These are phyloP conservation scores for Gaertneriomyces semiglobifer DNA, from an alignment of 192 early-diverging fungal genomes.

Conservation along the genomic window DNA sequence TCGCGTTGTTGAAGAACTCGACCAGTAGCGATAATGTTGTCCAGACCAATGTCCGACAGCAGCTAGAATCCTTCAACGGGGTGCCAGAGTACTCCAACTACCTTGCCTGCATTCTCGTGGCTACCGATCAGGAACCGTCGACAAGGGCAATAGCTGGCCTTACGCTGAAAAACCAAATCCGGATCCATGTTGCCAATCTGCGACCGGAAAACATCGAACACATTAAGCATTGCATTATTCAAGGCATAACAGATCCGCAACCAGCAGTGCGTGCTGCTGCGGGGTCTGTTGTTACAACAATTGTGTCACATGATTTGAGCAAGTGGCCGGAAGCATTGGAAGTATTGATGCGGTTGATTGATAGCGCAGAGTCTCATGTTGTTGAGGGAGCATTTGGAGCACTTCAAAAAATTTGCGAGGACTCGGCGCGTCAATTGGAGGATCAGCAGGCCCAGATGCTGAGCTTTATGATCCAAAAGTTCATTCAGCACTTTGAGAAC, in stretches of 20 bases:
- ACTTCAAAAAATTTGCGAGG: conserved; percentile 94
- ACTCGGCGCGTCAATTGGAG: conserved; percentile 77
- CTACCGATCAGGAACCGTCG: conserved; percentile 57
- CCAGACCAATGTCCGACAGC: conserved; percentile 39
- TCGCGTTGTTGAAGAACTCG: conserved; percentile 37
- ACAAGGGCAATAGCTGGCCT: conserved; percentile 78
- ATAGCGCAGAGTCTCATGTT: conserved; percentile 61
- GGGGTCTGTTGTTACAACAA: conserved; percentile 85
- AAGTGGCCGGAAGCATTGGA: conserved; percentile 84
- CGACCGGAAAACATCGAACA: conserved; percentile 58
- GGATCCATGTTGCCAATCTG: conserved; percentile 46
- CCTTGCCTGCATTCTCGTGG: conserved; percentile 80
- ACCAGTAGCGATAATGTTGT: conserved; percentile 31
- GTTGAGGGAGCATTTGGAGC: conserved; percentile 87
- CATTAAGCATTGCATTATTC: conserved; percentile 57
- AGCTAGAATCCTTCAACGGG: conserved; percentile 30
- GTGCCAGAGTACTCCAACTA: conserved; percentile 88
- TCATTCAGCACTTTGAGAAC: conserved; percentile 80
- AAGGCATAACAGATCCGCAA: conserved; percentile 69
- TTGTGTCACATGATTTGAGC: conserved; percentile 65
- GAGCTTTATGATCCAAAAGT: conserved; percentile 84
- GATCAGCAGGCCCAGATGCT: conserved; percentile 70
- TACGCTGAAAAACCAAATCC: conserved; percentile 59
- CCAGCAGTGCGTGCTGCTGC: conserved; percentile 72
- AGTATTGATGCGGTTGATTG: conserved; percentile 73